Evolutionary conservation across 2,329 filamentous ascomycete species (phyloP).

Genomic region (Sarocladiaceae sp.): DNA sequence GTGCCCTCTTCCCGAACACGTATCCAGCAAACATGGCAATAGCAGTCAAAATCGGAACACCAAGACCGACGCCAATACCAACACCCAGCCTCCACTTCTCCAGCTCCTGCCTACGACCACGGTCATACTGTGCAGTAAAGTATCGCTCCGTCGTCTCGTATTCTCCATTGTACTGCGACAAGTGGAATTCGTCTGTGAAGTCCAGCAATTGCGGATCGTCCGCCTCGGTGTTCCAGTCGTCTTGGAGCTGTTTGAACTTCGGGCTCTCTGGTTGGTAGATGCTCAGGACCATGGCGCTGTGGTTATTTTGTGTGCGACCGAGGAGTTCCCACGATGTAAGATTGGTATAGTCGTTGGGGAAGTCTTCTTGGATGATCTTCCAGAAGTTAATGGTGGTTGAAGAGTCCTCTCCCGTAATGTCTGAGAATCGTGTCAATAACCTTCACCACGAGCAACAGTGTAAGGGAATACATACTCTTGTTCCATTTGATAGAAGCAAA

Average conservation of each 20-base stretch:
- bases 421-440: neutral
- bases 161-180: neutral
- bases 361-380: conserved; percentile 1
- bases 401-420: neutral
- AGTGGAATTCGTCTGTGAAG: neutral
- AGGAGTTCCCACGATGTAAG: neutral
- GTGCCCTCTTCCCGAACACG: neutral
- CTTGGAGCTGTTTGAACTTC: neutral
- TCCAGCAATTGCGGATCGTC: neutral
- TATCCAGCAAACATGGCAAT: neutral
- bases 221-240: neutral
- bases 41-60: neutral
- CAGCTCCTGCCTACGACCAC: neutral
- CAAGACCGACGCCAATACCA: conserved; percentile 3
- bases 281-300: neutral
- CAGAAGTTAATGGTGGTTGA: neutral
- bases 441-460: neutral
- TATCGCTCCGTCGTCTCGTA: neutral
- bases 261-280: neutral
- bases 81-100: conserved; percentile 1
- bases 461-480: neutral
- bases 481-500: neutral
- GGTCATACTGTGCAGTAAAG: neutral
- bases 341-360: neutral
- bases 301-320: neutral